Evolutionary conservation across 2,329 filamentous ascomycete genomes (phyloP).

Genomic region (Aureobasidium subglaciale): DNA sequence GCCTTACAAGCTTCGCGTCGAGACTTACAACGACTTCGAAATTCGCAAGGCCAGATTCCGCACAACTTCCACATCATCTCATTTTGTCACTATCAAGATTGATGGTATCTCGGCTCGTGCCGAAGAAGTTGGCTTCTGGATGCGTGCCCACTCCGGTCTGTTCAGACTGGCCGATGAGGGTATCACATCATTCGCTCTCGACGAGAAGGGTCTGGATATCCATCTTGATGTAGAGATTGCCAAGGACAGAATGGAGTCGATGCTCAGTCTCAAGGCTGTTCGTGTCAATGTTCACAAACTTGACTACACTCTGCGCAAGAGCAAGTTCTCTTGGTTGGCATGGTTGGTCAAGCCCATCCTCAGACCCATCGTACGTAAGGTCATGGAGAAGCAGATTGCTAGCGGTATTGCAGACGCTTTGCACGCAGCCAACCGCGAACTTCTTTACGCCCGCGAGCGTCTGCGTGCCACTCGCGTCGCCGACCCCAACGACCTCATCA

Average conservation of each 20-base stretch:
- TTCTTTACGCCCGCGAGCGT: conserved; percentile 79
- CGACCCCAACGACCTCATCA: conserved; percentile 69
- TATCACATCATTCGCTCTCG: conserved; percentile 76
- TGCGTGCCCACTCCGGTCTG: conserved; percentile 69
- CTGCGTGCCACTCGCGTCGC: conserved; percentile 79
- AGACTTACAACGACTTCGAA: conserved; percentile 80
- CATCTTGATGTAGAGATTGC: conserved; percentile 78
- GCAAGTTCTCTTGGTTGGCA: conserved; percentile 67
- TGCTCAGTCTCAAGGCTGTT: conserved; percentile 69
- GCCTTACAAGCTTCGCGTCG: conserved; percentile 72
- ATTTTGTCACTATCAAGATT: conserved; percentile 65
- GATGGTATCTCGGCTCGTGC: conserved; percentile 78
- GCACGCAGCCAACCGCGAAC: conserved; percentile 70
- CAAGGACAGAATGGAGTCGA: conserved; percentile 68
- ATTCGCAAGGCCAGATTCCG: conserved; percentile 69
- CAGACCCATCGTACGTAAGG: conserved; percentile 69
- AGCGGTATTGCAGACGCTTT: conserved; percentile 62
- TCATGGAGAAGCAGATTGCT: conserved; percentile 72
- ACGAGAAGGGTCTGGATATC: conserved; percentile 81
- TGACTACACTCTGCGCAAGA: conserved; percentile 67
- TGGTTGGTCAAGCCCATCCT: conserved; percentile 82
- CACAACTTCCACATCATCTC: conserved; percentile 62
- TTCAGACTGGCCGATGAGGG: conserved; percentile 73
- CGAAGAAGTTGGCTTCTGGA: conserved; percentile 83
- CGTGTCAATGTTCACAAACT: conserved; percentile 81